A percentile compares a stretch with the other conserved stretches of the same genome.
These are phyloP conservation scores for Penicillium hordei DNA, from an alignment of 2,329 filamentous ascomycete species.

Conservation along the genomic window DNA sequence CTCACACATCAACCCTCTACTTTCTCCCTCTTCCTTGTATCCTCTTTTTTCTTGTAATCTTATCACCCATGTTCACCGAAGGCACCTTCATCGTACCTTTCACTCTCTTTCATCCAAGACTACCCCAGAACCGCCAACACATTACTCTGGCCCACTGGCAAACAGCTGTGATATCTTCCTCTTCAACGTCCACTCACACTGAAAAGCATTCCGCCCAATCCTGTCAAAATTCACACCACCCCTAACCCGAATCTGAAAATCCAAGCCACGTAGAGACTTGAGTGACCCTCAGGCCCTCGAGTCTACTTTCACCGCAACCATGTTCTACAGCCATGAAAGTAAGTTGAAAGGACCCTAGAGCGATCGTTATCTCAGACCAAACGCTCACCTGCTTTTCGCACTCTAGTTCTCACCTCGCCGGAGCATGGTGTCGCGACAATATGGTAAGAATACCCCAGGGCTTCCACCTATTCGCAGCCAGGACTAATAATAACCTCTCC, in stretches of 20 bases:
- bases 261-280: background rate
- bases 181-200: background rate
- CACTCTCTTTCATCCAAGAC: background rate
- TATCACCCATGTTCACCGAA: background rate
- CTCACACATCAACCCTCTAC: background rate
- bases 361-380: background rate
- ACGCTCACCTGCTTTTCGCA: slow-evolving; percentile 21
- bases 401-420: slow-evolving; percentile 71
- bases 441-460: slow-evolving; percentile 60
- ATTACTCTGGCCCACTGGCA: background rate
- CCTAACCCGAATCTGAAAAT: background rate
- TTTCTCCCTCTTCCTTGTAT: background rate
- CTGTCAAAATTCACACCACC: background rate
- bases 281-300: background rate
- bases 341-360: slow-evolving; percentile 35
- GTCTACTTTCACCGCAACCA: slow-evolving; percentile 39
- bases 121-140: no score
- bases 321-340: slow-evolving; percentile 98
- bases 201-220: background rate
- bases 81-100: background rate
- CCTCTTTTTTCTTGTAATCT: background rate
- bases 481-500: background rate
- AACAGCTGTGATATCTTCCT: background rate
- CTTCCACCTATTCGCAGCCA: slow-evolving; percentile 21
- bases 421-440: slow-evolving; percentile 93